Conservation (phyloP, 2,329 filamentous ascomycete genomes). For the Fusarium fracticaudum region DNA sequence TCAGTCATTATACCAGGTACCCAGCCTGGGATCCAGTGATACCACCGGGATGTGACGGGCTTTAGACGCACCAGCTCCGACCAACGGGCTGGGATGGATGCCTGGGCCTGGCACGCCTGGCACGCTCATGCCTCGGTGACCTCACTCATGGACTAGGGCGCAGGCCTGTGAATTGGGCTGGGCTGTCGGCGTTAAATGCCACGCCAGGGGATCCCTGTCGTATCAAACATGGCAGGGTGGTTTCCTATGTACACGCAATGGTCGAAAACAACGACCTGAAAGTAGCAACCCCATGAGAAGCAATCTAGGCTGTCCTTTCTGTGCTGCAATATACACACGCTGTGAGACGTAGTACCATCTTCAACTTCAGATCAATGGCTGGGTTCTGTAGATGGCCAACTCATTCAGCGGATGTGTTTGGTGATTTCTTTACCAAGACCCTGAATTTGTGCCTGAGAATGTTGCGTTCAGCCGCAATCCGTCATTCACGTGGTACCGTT, state of each 20-base stretch:
- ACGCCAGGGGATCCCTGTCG: conserved; percentile 26
- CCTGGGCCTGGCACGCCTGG: conserved; percentile 16
- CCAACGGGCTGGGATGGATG: conserved; percentile 42
- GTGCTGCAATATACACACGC: not conserved
- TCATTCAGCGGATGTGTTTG: not conserved
- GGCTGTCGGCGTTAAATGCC: conserved; percentile 20
- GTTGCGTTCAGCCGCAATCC: conserved; percentile 12
- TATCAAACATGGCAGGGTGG: conserved; percentile 9
- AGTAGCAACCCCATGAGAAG: conserved; percentile 29
- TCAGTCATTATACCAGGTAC: not conserved
- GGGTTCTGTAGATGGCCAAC: not conserved
- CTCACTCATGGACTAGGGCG: conserved; percentile 9
- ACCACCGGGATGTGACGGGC: conserved; percentile 18
- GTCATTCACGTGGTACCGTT: conserved; percentile 35
- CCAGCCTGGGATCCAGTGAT: not conserved
- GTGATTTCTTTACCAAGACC: not conserved
- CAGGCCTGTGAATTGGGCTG: not conserved
- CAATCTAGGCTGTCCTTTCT: conserved; percentile 2
- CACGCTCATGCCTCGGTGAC: conserved; percentile 20
- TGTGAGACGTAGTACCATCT: not conserved
- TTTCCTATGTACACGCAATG: not conserved
- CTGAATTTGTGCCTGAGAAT: conserved; percentile 15
- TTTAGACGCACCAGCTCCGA: conserved; percentile 13
- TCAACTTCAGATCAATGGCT: not conserved
- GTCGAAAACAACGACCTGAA: not conserved